A percentile compares a stretch with the other conserved stretches of the same genome.
phyloP scores from a whole-genome alignment of 2,329 filamentous ascomycete genomes.

The Fusarium haematococcum region DNA sequence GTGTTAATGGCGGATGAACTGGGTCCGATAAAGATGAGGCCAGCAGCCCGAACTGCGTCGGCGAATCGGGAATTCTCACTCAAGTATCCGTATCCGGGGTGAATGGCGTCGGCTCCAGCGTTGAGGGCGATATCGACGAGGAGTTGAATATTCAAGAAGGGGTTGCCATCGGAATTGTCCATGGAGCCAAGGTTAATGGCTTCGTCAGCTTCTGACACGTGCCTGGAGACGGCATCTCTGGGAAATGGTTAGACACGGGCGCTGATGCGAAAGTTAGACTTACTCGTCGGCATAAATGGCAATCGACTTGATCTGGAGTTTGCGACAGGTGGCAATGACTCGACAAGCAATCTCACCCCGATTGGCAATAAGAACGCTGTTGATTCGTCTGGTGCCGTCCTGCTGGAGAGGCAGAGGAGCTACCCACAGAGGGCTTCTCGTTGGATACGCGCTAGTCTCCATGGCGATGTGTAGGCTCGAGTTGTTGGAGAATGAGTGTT shows the following conservation, averaged over 20 bases:
- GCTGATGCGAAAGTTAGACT: background rate
- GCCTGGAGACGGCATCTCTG: constrained; percentile 22
- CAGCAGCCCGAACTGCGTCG: constrained; percentile 39
- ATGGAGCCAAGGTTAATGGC: constrained; percentile 30
- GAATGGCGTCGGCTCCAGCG: background rate
- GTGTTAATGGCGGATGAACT: constrained; percentile 55
- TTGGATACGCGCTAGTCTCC: background rate
- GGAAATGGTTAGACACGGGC: background rate
- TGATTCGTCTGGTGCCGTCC: background rate
- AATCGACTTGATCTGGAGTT: constrained; percentile 62
- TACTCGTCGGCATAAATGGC: constrained; percentile 65
- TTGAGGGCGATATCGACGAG: background rate
- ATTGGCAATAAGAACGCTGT: constrained; percentile 33
- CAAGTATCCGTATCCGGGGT: background rate
- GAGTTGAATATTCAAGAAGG: background rate
- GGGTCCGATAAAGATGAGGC: constrained; percentile 69
- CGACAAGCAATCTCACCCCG: constrained; percentile 40
- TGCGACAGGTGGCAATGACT: constrained; percentile 37
- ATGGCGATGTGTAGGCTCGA: background rate
- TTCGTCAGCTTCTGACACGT: constrained; percentile 32
- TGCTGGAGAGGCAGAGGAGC: background rate
- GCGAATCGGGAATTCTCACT: background rate
- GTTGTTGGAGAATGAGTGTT: background rate
- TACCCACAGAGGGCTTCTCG: background rate
- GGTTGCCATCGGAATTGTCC: background rate